Evolutionary conservation across 345 rosid species (phyloP).

Genomic region (Melastoma malabathricum): DNA sequence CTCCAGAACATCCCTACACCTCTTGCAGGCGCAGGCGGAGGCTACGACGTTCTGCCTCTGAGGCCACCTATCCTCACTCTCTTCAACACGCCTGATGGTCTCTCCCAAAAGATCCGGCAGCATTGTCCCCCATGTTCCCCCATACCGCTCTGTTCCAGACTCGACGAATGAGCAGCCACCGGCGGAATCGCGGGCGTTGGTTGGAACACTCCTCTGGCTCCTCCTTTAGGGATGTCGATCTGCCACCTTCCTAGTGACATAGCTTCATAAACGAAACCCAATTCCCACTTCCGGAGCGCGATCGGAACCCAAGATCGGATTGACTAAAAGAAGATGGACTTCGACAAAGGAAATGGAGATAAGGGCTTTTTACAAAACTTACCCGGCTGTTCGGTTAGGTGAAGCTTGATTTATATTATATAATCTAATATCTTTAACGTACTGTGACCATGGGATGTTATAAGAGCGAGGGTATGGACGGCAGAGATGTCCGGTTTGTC

Average conservation of each 20-base stretch:
- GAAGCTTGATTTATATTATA: too few species aligned
- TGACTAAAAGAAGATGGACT: neutral
- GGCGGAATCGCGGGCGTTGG: neutral
- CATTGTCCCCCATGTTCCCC: slow-evolving; percentile 57
- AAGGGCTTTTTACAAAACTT: neutral
- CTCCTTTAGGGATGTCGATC: slow-evolving; percentile 23
- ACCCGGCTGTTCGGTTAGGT: neutral
- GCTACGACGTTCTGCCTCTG: slow-evolving; percentile 52
- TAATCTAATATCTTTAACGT: too few species aligned
- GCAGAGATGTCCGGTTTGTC: too few species aligned
- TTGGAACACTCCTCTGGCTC: neutral
- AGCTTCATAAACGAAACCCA: slow-evolving; percentile 2
- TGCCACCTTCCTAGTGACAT: slow-evolving; percentile 42
- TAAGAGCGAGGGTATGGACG: too few species aligned
- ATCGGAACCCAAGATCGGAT: neutral
- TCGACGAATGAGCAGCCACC: neutral
- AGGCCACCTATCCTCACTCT: slow-evolving; percentile 64
- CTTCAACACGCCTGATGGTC: slow-evolving; percentile 71
- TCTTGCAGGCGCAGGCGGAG: slow-evolving; percentile 74
- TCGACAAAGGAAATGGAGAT: neutral
- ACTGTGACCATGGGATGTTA: too few species aligned
- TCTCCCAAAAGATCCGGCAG: slow-evolving; percentile 69
- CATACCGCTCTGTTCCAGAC: slow-evolving; percentile 9
- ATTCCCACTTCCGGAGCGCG: neutral
- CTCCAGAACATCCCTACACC: slow-evolving; percentile 64